phyloP scores from a whole-genome alignment of 768 basidiomycete genomes.

The Postia placenta region DNA sequence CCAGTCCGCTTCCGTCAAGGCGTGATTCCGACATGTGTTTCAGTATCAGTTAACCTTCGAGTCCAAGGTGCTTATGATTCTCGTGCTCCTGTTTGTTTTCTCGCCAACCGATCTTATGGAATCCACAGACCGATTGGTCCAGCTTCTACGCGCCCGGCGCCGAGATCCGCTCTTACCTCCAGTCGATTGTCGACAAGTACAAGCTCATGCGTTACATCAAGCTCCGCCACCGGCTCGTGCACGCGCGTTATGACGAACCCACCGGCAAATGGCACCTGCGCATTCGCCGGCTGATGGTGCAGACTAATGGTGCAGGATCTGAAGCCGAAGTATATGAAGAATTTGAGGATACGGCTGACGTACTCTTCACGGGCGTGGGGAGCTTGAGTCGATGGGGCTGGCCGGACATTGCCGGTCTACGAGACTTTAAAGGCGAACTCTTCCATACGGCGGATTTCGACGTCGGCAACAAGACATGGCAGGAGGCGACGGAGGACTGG shows the following conservation, averaged over 20 bases:
- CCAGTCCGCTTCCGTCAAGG: constrained; percentile 1
- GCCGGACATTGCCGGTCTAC: constrained; percentile 58
- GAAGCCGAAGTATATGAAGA: constrained; percentile 15
- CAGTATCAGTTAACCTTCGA: constrained; percentile 59
- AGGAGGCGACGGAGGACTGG: constrained; percentile 43
- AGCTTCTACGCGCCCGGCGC: constrained; percentile 52
- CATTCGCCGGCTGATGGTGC: constrained; percentile 23
- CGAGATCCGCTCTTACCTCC: constrained; percentile 53
- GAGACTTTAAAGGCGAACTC: constrained; percentile 49
- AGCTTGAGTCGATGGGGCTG: constrained; percentile 53
- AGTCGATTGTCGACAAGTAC: constrained; percentile 50
- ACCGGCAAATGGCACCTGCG: constrained; percentile 52
- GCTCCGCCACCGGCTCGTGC: constrained; percentile 46
- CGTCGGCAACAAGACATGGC: constrained; percentile 29
- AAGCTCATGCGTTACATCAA: constrained; percentile 48
- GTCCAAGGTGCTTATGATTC: constrained; percentile 34
- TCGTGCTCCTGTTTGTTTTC: not conserved
- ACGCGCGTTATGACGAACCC: constrained; percentile 44
- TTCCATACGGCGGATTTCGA: constrained; percentile 65
- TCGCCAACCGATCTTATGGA: not conserved
- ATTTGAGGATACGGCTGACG: constrained; percentile 48
- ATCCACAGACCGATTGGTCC: constrained; percentile 50
- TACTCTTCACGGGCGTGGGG: constrained; percentile 52
- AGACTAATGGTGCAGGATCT: not conserved
- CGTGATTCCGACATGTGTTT: not conserved